Evolutionary conservation across 768 basidiomycete species (phyloP), one percentile per base, ranked within the genome.

Genomic region (Lyophyllum decastes): DNA sequence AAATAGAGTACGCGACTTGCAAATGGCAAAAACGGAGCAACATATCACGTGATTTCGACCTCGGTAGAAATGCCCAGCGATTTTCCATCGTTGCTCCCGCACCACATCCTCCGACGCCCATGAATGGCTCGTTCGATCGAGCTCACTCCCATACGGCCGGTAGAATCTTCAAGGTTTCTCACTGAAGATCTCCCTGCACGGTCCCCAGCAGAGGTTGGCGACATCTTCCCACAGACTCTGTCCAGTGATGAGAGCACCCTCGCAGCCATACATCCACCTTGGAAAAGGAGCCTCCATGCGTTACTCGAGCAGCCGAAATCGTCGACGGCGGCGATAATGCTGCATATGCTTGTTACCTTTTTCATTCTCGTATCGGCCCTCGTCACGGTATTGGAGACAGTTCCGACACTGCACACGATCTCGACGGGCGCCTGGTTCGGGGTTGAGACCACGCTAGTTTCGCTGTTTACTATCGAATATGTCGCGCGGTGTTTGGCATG

Each of bases 401-500:
- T 93, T 1, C 91, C 89, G 0, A 80, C 83, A 1, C 86, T 92
- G 61, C 90, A 90, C 67, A 80, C 82, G 10, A 84, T 87, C 2
- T 82, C 86, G 2, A 84, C 82, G 14, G 77, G 85, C 35, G 76
- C 89, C 7, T 93, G 94, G 85, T 96, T 96, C 60, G 94, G 94
- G 1, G 68, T 94, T 21, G 94, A 95, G 74, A 94, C 93, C 17
- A 86, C 82, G 51, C 72, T 95, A 10, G 94, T 95, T 24, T 84
- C 87, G 48, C 69, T 95, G 2, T 96, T 95, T 70, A 95, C 94
- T 0, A 78, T 93, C 56, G 94, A 97, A 72, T 95, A 92, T 67
- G 69, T 88, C 25, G 83, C 83, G 12, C 76, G 91, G 34, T 83
- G 83, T 66, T 55, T 90, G 1, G 92, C 91, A n/a, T 91, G 83